Base-by-base conservation (phyloP, 345 rosid species). In the Moringa oleifera region DNA sequence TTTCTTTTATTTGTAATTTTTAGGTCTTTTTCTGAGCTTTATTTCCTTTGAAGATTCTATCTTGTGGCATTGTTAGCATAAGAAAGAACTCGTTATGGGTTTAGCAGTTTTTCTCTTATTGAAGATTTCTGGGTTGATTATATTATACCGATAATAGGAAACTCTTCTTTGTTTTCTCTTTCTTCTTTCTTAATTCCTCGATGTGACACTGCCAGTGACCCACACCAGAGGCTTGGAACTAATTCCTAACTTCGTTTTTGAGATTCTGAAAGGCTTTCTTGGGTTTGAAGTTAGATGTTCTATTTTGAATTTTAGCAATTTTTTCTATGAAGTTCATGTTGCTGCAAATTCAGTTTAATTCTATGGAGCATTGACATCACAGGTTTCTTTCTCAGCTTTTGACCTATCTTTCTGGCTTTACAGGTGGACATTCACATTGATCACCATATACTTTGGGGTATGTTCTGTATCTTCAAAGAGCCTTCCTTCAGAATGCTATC, bases 401-500 rank as follows among this genome's bases (percentile, higher is more conserved):
- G 12, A 41, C 12, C 47, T 5, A 31, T 49, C 23, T 51, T 41
- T 77, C 72, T 70, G 66, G 73, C 56, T 68, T 66, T 25, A 63
- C 87, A 95, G 99, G 86, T 91, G 97, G 99, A 95, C 99, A 45
- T 85, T 83, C 68, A 74, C 88, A 20, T 69, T 84, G 51, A 79
- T 84, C 69, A 87, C 91, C 55, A 62, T 84, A 62, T 91, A 88
- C 68, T 95, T 95, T 60, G 96, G 86, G 81, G 97, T 91, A 84
- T 59, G 82, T 66, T 62, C 62, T 53, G 55, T 59, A 53, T 21
- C 62, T 59, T 61, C 37, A 24, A 63, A 55, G 10, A 23, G 36
- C 31, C 20, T 61, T 64, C 37, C 37, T 25, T 52, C 46, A 31
- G 24, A 19, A 24, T 18, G 11, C 55, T 20, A 46, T 46, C 25